Percentiles rank a stretch among this genome's conserved stretches.
Conservation (phyloP, 164 flowering plant species). For the Chimonanthus salicifolius region DNA sequence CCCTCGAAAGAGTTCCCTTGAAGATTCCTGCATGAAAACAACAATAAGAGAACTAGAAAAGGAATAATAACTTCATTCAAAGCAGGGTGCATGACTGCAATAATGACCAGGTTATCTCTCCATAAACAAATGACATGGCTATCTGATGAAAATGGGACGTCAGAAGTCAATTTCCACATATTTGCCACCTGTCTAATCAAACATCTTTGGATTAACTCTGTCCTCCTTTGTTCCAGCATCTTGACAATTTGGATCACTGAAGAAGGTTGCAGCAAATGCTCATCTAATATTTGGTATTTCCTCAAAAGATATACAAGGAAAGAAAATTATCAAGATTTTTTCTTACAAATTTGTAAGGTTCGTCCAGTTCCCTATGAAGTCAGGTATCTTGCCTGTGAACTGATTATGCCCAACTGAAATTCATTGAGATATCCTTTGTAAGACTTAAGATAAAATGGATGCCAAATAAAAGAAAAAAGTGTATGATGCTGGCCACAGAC, state of each 20-base stretch:
- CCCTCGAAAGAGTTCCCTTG: conserved; percentile 77
- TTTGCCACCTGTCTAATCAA: too few relatives aligned
- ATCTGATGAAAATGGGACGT: too few relatives aligned
- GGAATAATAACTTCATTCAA: too few relatives aligned
- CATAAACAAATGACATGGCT: too few relatives aligned
- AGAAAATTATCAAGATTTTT: background rate
- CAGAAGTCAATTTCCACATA: too few relatives aligned
- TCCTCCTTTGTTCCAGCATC: too few relatives aligned
- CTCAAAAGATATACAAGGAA: background rate
- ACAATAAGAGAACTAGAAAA: too few relatives aligned
- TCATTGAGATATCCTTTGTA: background rate
- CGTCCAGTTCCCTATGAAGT: conserved; percentile 58
- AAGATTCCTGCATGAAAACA: conserved; percentile 38
- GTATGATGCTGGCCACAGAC: background rate
- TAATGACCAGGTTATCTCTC: too few relatives aligned
- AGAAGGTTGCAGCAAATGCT: background rate
- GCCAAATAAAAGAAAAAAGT: background rate
- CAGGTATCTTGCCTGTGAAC: conserved; percentile 61
- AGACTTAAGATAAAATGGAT: background rate
- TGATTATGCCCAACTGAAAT: conserved; percentile 55
- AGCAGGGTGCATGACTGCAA: too few relatives aligned
- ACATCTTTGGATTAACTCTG: too few relatives aligned
- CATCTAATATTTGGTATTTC: too few relatives aligned
- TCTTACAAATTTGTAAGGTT: conserved; percentile 38
- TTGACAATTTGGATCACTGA: background rate